Conservation (phyloP, 2,329 filamentous ascomycete species). For the Diaporthe sp. region DNA sequence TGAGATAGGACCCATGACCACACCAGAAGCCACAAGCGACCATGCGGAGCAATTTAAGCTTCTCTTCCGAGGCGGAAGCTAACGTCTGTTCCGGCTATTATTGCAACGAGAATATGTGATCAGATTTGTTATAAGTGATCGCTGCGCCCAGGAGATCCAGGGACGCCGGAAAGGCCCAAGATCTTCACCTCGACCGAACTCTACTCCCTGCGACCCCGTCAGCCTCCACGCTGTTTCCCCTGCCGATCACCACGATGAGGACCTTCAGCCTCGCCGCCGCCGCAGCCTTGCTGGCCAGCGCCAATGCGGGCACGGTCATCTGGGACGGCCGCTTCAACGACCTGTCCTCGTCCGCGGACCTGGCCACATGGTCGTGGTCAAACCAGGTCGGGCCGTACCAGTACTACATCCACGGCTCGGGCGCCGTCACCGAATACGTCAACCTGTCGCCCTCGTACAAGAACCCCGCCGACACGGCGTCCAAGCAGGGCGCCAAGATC, state of each 20-base stretch:
- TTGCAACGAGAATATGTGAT: not conserved
- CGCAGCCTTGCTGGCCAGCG: slow-evolving; percentile 47
- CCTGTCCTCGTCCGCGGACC: slow-evolving; percentile 63
- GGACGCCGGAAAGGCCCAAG: not conserved
- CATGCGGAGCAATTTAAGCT: slow-evolving; percentile 7
- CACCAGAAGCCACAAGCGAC: not conserved
- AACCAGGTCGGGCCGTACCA: slow-evolving; percentile 79
- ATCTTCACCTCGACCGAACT: not conserved
- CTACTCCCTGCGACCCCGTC: not conserved
- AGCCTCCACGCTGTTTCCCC: not conserved
- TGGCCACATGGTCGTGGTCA: slow-evolving; percentile 74
- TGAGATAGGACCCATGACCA: slow-evolving; percentile 11
- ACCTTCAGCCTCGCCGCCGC: slow-evolving; percentile 21
- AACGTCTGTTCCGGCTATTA: slow-evolving; percentile 2
- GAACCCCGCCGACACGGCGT: slow-evolving; percentile 73
- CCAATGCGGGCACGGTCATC: slow-evolving; percentile 59
- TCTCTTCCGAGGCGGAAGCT: slow-evolving; percentile 21
- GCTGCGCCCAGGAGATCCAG: not conserved
- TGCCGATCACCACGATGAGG: slow-evolving; percentile 19
- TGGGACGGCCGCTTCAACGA: slow-evolving; percentile 79
- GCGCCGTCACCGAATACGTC: slow-evolving; percentile 69
- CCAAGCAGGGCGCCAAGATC: slow-evolving; percentile 75
- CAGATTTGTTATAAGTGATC: slow-evolving; percentile 24
- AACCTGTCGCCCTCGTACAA: slow-evolving; percentile 71
- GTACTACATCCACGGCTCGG: slow-evolving; percentile 80